phyloP scores from a whole-genome alignment of 176 grass and related monocot species.

The Bonia amplexicaulis region DNA sequence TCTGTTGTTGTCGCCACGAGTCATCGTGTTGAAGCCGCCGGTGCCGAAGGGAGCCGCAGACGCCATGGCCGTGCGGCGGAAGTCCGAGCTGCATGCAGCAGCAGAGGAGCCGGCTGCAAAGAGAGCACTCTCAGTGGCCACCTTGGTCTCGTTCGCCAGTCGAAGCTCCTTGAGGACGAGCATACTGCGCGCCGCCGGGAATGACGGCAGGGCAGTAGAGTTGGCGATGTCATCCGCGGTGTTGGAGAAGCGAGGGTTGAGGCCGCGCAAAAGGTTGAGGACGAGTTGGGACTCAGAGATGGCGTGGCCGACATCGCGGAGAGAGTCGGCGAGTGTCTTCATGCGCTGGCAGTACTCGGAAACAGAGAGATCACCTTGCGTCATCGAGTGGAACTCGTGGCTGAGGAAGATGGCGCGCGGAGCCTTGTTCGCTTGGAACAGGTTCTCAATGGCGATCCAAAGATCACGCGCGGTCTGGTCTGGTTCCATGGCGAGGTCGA shows the following conservation, averaged over 20 bases:
- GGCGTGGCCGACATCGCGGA: background rate
- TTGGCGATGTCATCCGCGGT: background rate
- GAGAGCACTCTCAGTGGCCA: accelerated
- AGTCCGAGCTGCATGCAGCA: accelerated
- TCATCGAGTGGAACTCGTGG: background rate
- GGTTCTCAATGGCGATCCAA: background rate
- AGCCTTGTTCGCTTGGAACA: background rate
- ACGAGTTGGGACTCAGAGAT: background rate
- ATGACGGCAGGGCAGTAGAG: accelerated
- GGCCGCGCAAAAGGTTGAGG: background rate
- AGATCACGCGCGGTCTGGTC: accelerated
- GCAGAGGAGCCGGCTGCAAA: accelerated
- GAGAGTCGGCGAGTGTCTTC: background rate
- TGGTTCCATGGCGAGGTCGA: background rate
- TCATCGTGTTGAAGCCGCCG: accelerated
- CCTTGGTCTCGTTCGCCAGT: accelerated
- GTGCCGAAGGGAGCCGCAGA: accelerated
- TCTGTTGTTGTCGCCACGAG: background rate
- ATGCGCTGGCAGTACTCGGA: background rate
- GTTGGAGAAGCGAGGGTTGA: background rate
- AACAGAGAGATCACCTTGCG: background rate
- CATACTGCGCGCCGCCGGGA: background rate
- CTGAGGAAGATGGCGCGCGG: background rate
- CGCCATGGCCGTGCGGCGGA: accelerated
- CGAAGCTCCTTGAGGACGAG: background rate